These are phyloP conservation scores for Apophysomyces elegans DNA, from an alignment of 371 early-diverging fungal genomes.

Conservation along the genomic window DNA sequence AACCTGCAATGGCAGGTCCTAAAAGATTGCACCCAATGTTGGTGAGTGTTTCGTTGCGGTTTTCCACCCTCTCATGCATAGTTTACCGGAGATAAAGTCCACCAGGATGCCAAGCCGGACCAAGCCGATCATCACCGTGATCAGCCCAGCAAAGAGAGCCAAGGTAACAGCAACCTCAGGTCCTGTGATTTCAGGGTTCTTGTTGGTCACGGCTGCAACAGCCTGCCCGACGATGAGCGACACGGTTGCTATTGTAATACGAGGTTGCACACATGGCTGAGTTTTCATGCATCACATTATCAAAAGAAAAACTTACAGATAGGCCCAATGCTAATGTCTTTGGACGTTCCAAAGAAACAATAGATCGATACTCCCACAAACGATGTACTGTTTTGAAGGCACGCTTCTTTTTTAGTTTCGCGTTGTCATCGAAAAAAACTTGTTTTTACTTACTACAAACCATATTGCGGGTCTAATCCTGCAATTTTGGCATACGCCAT, in stretches of 20 bases:
- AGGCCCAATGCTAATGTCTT: conserved; percentile 79
- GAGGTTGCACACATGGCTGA: background rate
- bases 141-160: conserved; percentile 56
- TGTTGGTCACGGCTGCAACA: conserved; percentile 47
- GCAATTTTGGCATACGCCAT: conserved; percentile 88
- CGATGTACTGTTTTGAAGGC: conserved; percentile 38
- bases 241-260: conserved; percentile 61
- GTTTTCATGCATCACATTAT: background rate
- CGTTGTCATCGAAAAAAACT: too few species aligned
- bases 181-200: conserved; percentile 39
- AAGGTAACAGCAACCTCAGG: conserved; percentile 53
- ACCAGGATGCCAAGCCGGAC: conserved; percentile 79
- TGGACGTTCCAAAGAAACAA: conserved; percentile 74
- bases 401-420: background rate
- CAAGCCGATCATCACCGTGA: conserved; percentile 66
- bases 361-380: conserved; percentile 75
- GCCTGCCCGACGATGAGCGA: conserved; percentile 71
- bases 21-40: conserved; percentile 16
- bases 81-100: conserved; percentile 72
- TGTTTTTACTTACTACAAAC: conserved; percentile 25
- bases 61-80: background rate
- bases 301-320: conserved; percentile 24
- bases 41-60: background rate
- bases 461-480: conserved; percentile 58
- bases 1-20: conserved; percentile 67